Evolutionary conservation across 352 stramenopile genomes (phyloP), one percentile per base, ranked within the genome.

Genomic region (Phytophthora chlamydospora): DNA sequence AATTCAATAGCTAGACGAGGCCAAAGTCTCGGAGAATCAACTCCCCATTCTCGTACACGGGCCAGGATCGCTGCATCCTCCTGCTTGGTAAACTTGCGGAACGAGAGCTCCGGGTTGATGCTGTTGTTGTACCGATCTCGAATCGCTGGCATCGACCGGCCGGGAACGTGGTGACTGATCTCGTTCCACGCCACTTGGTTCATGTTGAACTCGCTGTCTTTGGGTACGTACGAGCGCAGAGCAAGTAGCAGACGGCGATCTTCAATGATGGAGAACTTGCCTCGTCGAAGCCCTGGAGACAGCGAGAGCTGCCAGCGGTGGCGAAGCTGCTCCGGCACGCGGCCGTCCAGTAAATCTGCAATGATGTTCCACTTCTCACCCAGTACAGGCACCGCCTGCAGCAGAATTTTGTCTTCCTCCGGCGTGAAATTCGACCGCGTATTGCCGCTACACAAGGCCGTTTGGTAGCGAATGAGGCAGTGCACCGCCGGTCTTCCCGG

Each of bases 321-420:
- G n/a, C 81, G 79, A 32, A 92, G 73, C 58, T 92, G 83, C 71
- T 92, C 83, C 2, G 83, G 62, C 19, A 92, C 71, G 17, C 81
- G 81, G 1, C 79, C 83, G 44, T 92, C 83, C 66, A 92, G 71
- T 27, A 92, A 73, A 46, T 90, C 83, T 2, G 83, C 83, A 62
- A 92, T 88, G 46, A 89, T 78, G 14, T 85, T 88, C 81, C 80
- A 92, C 39, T 85, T 85, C 52, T 92, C 83, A n/a, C 83, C 83
- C 57, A 92, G 90, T 6, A 91, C 71, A 3, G 68, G 54, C 3
- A 92, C 75, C 14, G 76, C 79, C 42, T 85, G 45, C 1, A 61
- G 67, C n/a, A 88, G 55, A n/a, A 82, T 62, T 21, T 71, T 50
- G 38, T 88, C 79, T 45, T 88, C 79, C 56, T 83, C 69, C 0